Evolutionary conservation across 2,329 filamentous ascomycete species (phyloP).

Genomic region (Mariannaea elegans): DNA sequence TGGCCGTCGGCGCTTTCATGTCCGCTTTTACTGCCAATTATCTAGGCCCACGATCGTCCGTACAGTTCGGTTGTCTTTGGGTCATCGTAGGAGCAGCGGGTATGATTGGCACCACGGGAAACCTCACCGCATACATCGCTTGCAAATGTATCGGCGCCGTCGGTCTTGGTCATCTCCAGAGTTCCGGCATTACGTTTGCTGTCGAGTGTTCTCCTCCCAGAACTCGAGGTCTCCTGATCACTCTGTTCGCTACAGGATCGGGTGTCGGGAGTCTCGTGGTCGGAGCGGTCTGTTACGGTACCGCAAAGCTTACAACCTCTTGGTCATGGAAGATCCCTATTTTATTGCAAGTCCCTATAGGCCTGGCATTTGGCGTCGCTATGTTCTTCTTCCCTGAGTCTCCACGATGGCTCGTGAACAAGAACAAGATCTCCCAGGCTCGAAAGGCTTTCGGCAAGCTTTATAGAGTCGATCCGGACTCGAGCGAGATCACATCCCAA

Average conservation of each 20-base stretch:
- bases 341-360: slow-evolving; percentile 1
- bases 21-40: not conserved
- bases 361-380: not conserved
- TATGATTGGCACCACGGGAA: slow-evolving; percentile 1
- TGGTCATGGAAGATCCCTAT: slow-evolving; percentile 9
- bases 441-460: not conserved
- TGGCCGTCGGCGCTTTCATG: not conserved
- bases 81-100: not conserved
- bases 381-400: slow-evolving; percentile 8
- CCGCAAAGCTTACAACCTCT: not conserved
- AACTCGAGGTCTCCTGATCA: slow-evolving; percentile 3
- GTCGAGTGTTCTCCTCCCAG: slow-evolving; percentile 1
- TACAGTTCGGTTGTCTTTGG: not conserved
- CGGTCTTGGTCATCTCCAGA: not conserved
- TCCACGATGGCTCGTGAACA: slow-evolving; percentile 4
- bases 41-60: not conserved
- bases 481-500: not conserved
- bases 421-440: not conserved
- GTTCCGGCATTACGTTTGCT: not conserved
- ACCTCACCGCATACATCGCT: slow-evolving; percentile 1
- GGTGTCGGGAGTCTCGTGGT: slow-evolving; percentile 1
- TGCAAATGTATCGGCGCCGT: slow-evolving; percentile 11
- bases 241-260: slow-evolving; percentile 4
- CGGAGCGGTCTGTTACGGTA: slow-evolving; percentile 4
- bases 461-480: not conserved